Evolutionary conservation across 1,284 basidiomycete species (phyloP).

Genomic region (Porogramme epimiltina): DNA sequence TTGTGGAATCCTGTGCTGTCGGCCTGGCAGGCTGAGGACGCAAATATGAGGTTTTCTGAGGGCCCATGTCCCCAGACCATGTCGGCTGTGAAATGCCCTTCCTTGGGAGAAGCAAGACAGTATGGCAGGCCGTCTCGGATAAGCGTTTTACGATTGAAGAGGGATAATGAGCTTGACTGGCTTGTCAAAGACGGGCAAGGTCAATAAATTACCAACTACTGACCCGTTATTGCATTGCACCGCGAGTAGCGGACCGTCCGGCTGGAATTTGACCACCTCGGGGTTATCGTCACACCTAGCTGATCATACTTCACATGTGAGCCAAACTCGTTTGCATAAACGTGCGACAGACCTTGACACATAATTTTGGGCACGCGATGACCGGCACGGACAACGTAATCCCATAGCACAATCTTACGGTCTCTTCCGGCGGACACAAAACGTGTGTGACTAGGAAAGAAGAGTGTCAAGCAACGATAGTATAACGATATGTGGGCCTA

Average conservation of each 20-base stretch:
- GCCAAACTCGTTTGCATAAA: not conserved
- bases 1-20: slow-evolving; percentile 47
- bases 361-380: not conserved
- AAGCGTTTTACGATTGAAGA: too few relatives aligned
- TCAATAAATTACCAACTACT: too few relatives aligned
- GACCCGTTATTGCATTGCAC: slow-evolving; percentile 27
- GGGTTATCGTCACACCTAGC: slow-evolving; percentile 16
- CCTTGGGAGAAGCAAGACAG: slow-evolving; percentile 1
- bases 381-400: slow-evolving; percentile 8
- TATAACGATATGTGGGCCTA: slow-evolving; percentile 5
- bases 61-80: slow-evolving; percentile 55
- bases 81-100: slow-evolving; percentile 23
- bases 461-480: not conserved
- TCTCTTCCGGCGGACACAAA: slow-evolving; percentile 28
- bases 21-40: slow-evolving; percentile 54
- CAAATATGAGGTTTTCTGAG: slow-evolving; percentile 48
- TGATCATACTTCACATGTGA: not conserved
- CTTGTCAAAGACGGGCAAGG: too few relatives aligned
- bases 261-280: slow-evolving; percentile 24
- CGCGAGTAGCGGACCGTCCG: slow-evolving; percentile 15
- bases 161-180: too few relatives aligned
- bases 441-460: slow-evolving; percentile 14
- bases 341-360: not conserved
- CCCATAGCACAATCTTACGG: slow-evolving; percentile 22
- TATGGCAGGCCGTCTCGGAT: not conserved